Evolutionary conservation across 148 eudicot genomes (phyloP).

Genomic region (Camellia japonica): DNA sequence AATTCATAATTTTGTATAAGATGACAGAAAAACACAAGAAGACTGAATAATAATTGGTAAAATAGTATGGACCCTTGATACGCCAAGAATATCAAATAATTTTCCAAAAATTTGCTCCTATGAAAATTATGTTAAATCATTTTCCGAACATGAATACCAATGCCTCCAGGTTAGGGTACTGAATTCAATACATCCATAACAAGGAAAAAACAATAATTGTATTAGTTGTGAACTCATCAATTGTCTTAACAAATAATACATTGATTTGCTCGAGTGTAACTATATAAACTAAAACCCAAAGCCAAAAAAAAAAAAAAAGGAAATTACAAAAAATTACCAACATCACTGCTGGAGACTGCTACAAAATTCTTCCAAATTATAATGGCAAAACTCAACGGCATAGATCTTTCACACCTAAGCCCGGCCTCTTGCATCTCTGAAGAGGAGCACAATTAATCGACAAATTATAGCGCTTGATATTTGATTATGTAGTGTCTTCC

Average conservation of each 20-base stretch:
- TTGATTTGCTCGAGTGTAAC: background rate
- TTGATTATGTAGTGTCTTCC: background rate
- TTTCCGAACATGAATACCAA: too few species aligned
- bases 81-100: too few species aligned
- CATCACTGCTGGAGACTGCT: background rate
- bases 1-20: too few species aligned
- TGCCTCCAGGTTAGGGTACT: too few species aligned
- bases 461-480: background rate
- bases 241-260: background rate
- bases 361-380: background rate
- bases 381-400: background rate
- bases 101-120: too few species aligned
- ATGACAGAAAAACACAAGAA: too few species aligned
- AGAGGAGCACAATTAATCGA: background rate
- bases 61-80: too few species aligned
- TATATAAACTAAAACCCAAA: background rate
- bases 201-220: background rate
- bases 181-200: background rate
- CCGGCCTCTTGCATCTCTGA: background rate
- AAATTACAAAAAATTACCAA: too few species aligned
- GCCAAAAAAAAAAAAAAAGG: background rate
- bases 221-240: background rate
- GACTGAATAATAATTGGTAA: too few species aligned
- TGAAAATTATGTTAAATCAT: too few species aligned
- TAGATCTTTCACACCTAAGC: background rate